Base-by-base conservation (phyloP, 169 alveolate genomes). In the Cryptosporidium ubiquitum region DNA sequence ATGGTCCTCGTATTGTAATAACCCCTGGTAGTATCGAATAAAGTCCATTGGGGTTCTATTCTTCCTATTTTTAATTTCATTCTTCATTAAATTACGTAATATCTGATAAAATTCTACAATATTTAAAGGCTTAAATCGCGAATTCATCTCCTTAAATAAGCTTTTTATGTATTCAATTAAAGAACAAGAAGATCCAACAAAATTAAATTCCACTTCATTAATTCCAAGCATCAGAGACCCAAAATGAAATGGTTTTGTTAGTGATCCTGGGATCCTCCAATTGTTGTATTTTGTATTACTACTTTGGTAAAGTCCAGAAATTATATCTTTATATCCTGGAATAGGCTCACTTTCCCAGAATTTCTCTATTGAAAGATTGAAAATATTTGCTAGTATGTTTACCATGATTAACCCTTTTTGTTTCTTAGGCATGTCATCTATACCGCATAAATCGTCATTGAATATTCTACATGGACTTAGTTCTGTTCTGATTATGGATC, bases 1-100 rank as follows among this genome's bases (percentile, higher is more conserved):
- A 3, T 31, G 23, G 39, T 79, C 74, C 20, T 73, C 85, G 39
- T 79, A 79, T 40, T 79, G 89, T 33, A 79, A 18, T 20, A 79
- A 20, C 23, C 89, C 89, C 39, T 79, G 89, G 55, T 79, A 79
- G 55, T 79, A 79, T 7, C 89, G 68, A 23, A 79, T 79, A 16
- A 61, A 61, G 69, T 79, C 89, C 26, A 79, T 61, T 42, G 89
- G 57, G 18, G 73, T 47, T 14, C 89, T 40, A 33, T 79, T 79
- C 55, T 61, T 79, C 37, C 89, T 58, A 20, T n/a, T n/a, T 49
- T 79, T 58, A 18, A 61, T 42, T 39, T 64, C 75, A 26, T 37
- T 79, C 33, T 57, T 61, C 73, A 61, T 61, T 3, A 79, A 29
- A 14, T 42, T 31, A 20, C 64, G 51, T 33, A 79, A 18, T 16